Evolutionary conservation across 164 flowering plant species (phyloP), one percentile per base, ranked within the genome.

Genomic region (Malania oleifera): DNA sequence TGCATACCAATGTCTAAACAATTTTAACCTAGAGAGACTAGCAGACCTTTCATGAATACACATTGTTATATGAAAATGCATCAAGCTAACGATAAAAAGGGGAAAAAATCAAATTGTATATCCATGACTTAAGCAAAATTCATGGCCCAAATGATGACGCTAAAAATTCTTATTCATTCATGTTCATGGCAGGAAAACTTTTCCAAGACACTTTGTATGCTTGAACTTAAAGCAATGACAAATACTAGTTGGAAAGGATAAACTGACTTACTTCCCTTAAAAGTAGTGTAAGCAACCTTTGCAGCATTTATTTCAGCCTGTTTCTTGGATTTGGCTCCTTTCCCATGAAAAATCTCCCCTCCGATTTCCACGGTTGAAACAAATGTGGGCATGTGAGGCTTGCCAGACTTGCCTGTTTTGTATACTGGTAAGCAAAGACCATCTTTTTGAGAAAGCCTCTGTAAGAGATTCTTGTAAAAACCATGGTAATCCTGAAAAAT

Each of bases 221-320:
- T 54, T 24, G 15, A 54, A 54, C 4, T n/a, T 4, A 17, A 14
- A 28, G 44, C 47, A 67, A 41, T 41, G 35, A 28, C 15, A 43
- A 45, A 57, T 41, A 41, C 10, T 11, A 31, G 51, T 34, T 26
- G 7, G 52, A 37, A 18, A 39, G 35, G 8, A n/a, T n/a, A n/a
- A n/a, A 50, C 24, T 26, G 27, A 54, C 82, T 75, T 68, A 82
- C 91, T 56, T 57, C 73, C 69, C 57, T 65, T 52, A 6, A 81
- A 70, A 54, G 17, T 37, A 47, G 55, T 43, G 57, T 66, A 83
- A 37, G 92, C 92, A 67, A 62, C 68, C 63, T 61, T 73, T 38
- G 92, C 89, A 38, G 89, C 92, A 56, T 64, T 61, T 31, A 63
- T 45, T 78, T 83, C 87, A 27, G 92, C 86, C 54, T 72, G 74